A percentile compares a stretch with the other conserved stretches of the same genome.
phyloP scores from a whole-genome alignment of 2,329 filamentous ascomycete species.

The Alternaria metachromatica region DNA sequence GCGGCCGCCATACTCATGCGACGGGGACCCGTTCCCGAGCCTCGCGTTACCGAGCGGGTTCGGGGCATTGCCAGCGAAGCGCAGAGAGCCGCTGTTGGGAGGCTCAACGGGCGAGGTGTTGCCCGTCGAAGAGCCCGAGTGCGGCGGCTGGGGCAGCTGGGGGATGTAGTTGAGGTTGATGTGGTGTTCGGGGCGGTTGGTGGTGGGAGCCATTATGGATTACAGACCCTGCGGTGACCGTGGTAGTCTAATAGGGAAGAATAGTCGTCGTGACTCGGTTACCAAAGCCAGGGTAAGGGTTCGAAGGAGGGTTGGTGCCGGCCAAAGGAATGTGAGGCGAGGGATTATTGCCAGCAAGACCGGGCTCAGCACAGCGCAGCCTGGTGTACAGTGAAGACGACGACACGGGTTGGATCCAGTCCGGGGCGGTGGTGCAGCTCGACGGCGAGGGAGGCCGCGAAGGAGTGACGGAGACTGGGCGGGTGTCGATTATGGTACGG shows the following conservation, averaged over 20 bases:
- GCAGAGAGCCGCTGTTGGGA: slow-evolving; percentile 66
- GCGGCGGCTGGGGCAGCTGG: slow-evolving; percentile 69
- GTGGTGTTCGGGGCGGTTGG: slow-evolving; percentile 78
- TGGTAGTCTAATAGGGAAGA: slow-evolving; percentile 34
- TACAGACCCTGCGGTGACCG: slow-evolving; percentile 56
- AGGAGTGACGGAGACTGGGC: slow-evolving; percentile 37
- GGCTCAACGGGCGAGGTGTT: slow-evolving; percentile 82
- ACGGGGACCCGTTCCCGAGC: slow-evolving; percentile 93
- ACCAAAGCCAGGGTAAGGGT: slow-evolving; percentile 49
- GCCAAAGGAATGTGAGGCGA: slow-evolving; percentile 52
- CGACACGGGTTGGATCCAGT: slow-evolving; percentile 33
- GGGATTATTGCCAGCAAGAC: slow-evolving; percentile 42
- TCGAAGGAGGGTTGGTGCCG: slow-evolving; percentile 47
- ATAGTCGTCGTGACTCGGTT: slow-evolving; percentile 43
- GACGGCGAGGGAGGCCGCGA: slow-evolving; percentile 17
- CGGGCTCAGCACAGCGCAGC: slow-evolving; percentile 35
- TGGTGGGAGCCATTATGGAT: slow-evolving; percentile 88
- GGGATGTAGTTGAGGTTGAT: slow-evolving; percentile 83
- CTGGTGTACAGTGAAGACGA: slow-evolving; percentile 28
- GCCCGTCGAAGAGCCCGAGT: slow-evolving; percentile 80
- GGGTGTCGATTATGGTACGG: slow-evolving; percentile 39
- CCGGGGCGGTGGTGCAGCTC: slow-evolving; percentile 26
- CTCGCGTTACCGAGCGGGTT: slow-evolving; percentile 62
- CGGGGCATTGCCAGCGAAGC: slow-evolving; percentile 76
- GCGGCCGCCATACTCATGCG: slow-evolving; percentile 81